Base-by-base conservation (phyloP, 257 asterid species). In the Cynanchum wilfordii region DNA sequence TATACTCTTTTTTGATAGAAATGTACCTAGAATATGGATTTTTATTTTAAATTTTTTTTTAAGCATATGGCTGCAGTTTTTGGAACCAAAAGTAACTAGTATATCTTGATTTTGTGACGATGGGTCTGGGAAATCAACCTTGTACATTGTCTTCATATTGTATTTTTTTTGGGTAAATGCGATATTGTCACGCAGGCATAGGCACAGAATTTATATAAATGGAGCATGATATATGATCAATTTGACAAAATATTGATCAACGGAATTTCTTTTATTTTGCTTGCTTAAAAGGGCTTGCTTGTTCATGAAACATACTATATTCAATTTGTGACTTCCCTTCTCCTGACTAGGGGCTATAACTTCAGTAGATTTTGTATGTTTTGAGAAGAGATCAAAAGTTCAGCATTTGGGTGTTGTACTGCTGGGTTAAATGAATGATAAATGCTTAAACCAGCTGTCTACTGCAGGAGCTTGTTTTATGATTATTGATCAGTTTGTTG, bases 1-100 rank as follows among this genome's bases (percentile, higher is more conserved):
- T 62, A 63, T 3, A 17, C 49, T 19, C n/a, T n/a, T n/a, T n/a
- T 63, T 63, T 33, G 68, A 47, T 30, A 62, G 68, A 62, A 62
- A 62, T 62, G 22, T 25, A 29, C 15, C 27, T 16, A 27, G 50
- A 33, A 36, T 36, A 64, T n/a, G n/a, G n/a, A n/a, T n/a, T n/a
- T n/a, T n/a, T n/a, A n/a, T n/a, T n/a, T n/a, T n/a, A n/a, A n/a
- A n/a, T n/a, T n/a, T n/a, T n/a, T n/a, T n/a, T n/a, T n/a, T n/a
- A n/a, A n/a, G n/a, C n/a, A n/a, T n/a, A n/a, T 36, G n/a, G 27
- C 44, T 64, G 69, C 25, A 7, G 69, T 17, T 36, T 36, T 36
- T 19, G 69, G 36, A 64, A 44, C 69, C 22, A 4, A 19, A 62
- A 64, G 22, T 10, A 16, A 64, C 29, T 64, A 25, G 68, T 63